Evolutionary conservation across 495 filamentous ascomycete genomes (phyloP).

Genomic region (Penicillium paradoxum): DNA sequence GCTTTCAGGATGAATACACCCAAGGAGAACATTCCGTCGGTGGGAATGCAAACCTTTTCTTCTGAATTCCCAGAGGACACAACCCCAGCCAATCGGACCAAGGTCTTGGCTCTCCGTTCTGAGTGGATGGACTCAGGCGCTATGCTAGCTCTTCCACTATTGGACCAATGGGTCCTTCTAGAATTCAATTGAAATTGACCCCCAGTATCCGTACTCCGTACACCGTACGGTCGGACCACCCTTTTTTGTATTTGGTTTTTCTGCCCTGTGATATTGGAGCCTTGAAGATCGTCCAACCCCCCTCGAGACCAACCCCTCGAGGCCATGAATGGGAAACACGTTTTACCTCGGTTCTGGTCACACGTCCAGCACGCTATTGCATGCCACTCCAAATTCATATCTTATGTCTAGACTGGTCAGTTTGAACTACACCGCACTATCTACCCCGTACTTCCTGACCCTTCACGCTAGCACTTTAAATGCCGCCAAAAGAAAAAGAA

Average conservation of each 20-base stretch:
- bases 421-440: not conserved
- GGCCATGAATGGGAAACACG: not conserved
- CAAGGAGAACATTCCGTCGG: no score
- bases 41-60: not conserved
- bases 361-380: not conserved
- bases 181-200: not conserved
- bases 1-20: no score
- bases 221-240: not conserved
- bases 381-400: not conserved
- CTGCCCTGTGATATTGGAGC: not conserved
- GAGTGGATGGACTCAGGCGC: not conserved
- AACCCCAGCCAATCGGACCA: not conserved
- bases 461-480: not conserved
- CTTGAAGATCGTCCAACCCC: not conserved
- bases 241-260: not conserved
- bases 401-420: not conserved
- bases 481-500: not conserved
- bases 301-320: no score
- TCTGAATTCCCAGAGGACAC: no score
- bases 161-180: not conserved
- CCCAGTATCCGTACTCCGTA: not conserved
- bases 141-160: not conserved
- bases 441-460: not conserved
- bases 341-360: not conserved
- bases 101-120: not conserved